A percentile compares a stretch with the other conserved stretches of the same genome.
Conservation (phyloP, 805 yeast genomes). For the Kurtzmaniella fragi region DNA sequence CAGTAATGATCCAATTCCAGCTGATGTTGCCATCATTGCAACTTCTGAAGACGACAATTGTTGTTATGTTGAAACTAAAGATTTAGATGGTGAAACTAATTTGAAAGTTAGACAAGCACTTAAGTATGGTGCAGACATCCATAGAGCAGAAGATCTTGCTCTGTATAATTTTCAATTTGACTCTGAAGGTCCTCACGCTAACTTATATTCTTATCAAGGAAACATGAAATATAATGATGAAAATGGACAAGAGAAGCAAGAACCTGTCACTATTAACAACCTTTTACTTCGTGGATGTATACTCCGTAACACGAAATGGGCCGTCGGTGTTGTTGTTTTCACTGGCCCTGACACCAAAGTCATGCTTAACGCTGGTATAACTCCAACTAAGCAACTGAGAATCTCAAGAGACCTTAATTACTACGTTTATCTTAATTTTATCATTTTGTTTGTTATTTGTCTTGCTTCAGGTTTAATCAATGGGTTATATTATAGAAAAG, state of each 20-base stretch:
- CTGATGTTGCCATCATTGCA: constrained; percentile 63
- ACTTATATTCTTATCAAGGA: constrained; percentile 73
- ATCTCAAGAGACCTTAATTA: constrained; percentile 68
- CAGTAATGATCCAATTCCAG: constrained; percentile 74
- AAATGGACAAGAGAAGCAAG: constrained; percentile 34
- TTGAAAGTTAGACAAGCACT: constrained; percentile 72
- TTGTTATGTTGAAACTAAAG: constrained; percentile 53
- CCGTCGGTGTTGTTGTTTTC: constrained; percentile 66
- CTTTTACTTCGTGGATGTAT: constrained; percentile 69
- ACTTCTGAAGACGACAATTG: constrained; percentile 68
- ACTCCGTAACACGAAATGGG: constrained; percentile 82
- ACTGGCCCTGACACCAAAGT: constrained; percentile 79
- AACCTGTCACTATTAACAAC: constrained; percentile 66
- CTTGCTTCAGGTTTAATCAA: constrained; percentile 65
- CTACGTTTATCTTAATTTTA: constrained; percentile 64
- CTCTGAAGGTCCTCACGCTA: constrained; percentile 80
- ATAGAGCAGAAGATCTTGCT: constrained; percentile 32
- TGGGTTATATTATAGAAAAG: constrained; percentile 55
- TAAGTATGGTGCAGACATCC: constrained; percentile 49
- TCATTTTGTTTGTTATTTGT: constrained; percentile 60
- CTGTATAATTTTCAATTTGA: constrained; percentile 60
- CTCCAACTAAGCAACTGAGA: constrained; percentile 74
- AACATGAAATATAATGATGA: constrained; percentile 33
- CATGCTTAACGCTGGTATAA: constrained; percentile 74
- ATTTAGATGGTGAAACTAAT: constrained; percentile 50